Conservation (phyloP, 1,284 basidiomycete species). For the Cryptococcus sp. region DNA sequence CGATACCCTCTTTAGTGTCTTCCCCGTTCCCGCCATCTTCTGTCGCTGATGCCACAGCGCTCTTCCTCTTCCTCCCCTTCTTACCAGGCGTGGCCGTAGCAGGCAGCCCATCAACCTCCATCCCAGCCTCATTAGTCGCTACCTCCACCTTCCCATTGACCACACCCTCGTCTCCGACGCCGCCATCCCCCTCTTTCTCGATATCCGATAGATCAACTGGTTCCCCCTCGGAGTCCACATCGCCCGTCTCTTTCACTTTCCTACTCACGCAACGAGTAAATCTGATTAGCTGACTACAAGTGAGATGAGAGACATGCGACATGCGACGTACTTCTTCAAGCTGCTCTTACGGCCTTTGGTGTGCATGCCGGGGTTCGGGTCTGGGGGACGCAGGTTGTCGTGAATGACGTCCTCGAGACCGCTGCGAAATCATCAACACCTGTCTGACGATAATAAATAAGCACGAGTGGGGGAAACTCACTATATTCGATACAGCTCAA, state of each 20-base stretch:
- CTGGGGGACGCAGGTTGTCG: constrained; percentile 62
- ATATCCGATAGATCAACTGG: constrained; percentile 48
- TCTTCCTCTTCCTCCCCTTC: constrained; percentile 11
- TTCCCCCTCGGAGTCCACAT: constrained; percentile 53
- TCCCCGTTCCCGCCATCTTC: constrained; percentile 23
- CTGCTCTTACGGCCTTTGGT: constrained; percentile 45
- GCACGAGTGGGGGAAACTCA: constrained; percentile 14
- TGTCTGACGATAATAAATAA: too few relatives aligned
- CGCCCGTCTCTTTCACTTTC: constrained; percentile 54
- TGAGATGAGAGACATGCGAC: too few relatives aligned
- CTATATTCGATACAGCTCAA: constrained; percentile 80
- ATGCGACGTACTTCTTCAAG: constrained; percentile 33
- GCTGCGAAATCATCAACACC: constrained; percentile 16
- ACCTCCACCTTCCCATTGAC: constrained; percentile 39
- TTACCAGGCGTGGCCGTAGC: constrained; percentile 1
- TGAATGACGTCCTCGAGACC: constrained; percentile 66
- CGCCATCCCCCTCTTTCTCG: constrained; percentile 49
- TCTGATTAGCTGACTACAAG: too few relatives aligned
- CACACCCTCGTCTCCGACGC: constrained; percentile 37
- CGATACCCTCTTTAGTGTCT: constrained; percentile 4
- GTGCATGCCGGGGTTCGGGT: constrained; percentile 39
- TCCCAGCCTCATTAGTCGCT: constrained; percentile 35
- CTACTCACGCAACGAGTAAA: constrained; percentile 3
- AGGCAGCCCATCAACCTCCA: constrained; percentile 29
- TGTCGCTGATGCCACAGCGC: not conserved